phyloP scores from a whole-genome alignment of 2,329 filamentous ascomycete genomes.

The Thermothelomyces thermophilus region DNA sequence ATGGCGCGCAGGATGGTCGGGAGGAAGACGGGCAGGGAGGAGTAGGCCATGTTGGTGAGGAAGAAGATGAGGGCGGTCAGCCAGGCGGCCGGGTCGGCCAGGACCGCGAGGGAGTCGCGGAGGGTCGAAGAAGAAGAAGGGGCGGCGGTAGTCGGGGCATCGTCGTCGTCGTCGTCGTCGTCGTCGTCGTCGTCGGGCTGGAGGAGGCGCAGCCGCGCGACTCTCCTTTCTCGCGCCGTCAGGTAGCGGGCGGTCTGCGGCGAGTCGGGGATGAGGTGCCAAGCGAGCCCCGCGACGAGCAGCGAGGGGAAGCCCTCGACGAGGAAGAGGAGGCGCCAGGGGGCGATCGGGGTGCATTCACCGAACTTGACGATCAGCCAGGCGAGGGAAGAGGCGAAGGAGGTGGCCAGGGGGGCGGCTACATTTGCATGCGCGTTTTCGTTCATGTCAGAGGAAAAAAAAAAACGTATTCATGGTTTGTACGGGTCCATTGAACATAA shows the following conservation, averaged over 20 bases:
- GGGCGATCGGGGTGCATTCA: slow-evolving; percentile 59
- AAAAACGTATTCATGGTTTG: too few species aligned
- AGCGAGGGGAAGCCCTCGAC: slow-evolving; percentile 81
- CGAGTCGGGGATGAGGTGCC: slow-evolving; percentile 68
- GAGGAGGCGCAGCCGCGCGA: slow-evolving; percentile 61
- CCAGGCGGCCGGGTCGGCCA: slow-evolving; percentile 64
- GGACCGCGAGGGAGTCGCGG: slow-evolving; percentile 50
- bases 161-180: too few species aligned
- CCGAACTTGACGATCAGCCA: slow-evolving; percentile 70
- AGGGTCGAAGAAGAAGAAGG: slow-evolving; percentile 38
- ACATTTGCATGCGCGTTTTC: too few species aligned
- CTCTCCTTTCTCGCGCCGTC: slow-evolving; percentile 55
- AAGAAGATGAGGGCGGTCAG: slow-evolving; percentile 79
- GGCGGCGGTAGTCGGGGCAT: slow-evolving; percentile 12
- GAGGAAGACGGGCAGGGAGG: slow-evolving; percentile 79
- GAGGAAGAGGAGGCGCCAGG: slow-evolving; percentile 81
- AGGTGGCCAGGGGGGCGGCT: slow-evolving; percentile 74
- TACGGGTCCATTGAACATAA: too few species aligned
- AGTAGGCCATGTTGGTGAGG: slow-evolving; percentile 80
- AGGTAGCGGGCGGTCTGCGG: slow-evolving; percentile 61
- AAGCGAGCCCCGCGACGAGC: slow-evolving; percentile 66
- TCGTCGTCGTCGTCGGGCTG: not conserved
- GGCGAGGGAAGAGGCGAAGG: slow-evolving; percentile 72
- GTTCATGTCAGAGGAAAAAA: not conserved
- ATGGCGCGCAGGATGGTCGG: slow-evolving; percentile 72